These are phyloP conservation scores for Harringtonia aguacate DNA, from an alignment of 2,329 filamentous ascomycete species.

Conservation along the genomic window DNA sequence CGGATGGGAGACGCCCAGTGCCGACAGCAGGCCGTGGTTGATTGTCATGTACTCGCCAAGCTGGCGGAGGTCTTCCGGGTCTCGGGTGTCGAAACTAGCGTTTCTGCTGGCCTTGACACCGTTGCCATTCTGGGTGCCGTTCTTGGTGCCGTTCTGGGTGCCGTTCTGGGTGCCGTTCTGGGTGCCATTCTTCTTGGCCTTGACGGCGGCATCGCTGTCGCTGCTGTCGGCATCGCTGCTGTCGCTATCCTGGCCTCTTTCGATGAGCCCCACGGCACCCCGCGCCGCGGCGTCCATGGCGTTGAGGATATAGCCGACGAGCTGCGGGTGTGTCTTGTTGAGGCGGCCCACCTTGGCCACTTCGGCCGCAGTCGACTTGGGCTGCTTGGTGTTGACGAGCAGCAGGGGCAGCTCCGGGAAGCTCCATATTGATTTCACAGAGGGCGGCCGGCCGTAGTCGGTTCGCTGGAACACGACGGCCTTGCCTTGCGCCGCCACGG, in stretches of 20 bases:
- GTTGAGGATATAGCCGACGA: conserved; percentile 73
- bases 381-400: conserved; percentile 78
- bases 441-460: conserved; percentile 67
- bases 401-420: conserved; percentile 90
- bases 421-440: conserved; percentile 65
- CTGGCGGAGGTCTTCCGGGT: conserved; percentile 49
- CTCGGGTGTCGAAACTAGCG: conserved; percentile 52
- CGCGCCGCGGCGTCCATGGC: conserved; percentile 67
- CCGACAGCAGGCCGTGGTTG: conserved; percentile 87
- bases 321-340: conserved; percentile 58
- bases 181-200: conserved; percentile 19
- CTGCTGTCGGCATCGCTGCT: conserved; percentile 3
- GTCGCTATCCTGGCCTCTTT: conserved; percentile 21
- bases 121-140: background rate
- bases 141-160: conserved; percentile 23
- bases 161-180: conserved; percentile 59
- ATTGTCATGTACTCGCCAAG: conserved; percentile 84
- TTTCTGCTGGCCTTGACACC: background rate
- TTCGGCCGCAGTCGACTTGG: conserved; percentile 76
- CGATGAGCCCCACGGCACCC: conserved; percentile 42
- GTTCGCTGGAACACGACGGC: conserved; percentile 81
- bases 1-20: conserved; percentile 88
- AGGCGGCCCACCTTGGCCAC: conserved; percentile 76
- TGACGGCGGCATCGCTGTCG: background rate
- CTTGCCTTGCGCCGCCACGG: conserved; percentile 85